These are phyloP conservation scores for Psilocybe cyanescens DNA, from an alignment of 768 basidiomycete genomes.

Conservation along the genomic window DNA sequence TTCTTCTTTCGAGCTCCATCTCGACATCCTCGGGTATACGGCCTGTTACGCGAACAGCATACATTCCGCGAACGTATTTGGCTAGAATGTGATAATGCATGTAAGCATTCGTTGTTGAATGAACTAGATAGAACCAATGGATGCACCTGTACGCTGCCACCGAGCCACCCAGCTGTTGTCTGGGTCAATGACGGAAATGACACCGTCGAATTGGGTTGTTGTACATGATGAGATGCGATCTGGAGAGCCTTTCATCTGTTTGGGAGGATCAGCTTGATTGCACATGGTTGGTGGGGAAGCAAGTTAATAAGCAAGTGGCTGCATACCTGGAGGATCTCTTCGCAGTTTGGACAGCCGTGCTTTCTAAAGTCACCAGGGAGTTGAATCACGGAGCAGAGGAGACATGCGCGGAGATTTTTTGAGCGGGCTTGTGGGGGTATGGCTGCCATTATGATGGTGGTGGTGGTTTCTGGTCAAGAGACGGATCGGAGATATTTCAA, in stretches of 20 bases:
- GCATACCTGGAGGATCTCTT: slow-evolving; percentile 86
- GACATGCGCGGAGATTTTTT: slow-evolving; percentile 85
- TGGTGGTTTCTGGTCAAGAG: slow-evolving; percentile 14
- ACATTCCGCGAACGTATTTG: slow-evolving; percentile 90
- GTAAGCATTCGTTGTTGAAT: background rate
- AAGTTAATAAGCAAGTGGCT: background rate
- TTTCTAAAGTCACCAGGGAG: slow-evolving; percentile 81
- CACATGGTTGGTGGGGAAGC: too few species aligned
- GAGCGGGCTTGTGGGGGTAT: slow-evolving; percentile 66
- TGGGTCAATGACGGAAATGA: slow-evolving; percentile 86
- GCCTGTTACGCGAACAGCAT: slow-evolving; percentile 89
- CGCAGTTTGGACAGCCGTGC: slow-evolving; percentile 95
- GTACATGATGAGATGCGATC: slow-evolving; percentile 89
- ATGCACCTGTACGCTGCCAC: slow-evolving; percentile 93
- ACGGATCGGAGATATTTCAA: background rate
- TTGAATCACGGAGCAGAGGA: slow-evolving; percentile 92
- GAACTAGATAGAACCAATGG: slow-evolving; percentile 3
- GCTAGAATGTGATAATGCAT: slow-evolving; percentile 47
- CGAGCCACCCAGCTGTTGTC: slow-evolving; percentile 93
- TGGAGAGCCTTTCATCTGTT: slow-evolving; percentile 83
- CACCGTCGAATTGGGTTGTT: slow-evolving; percentile 90
- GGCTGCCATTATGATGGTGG: slow-evolving; percentile 23
- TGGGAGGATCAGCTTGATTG: background rate
- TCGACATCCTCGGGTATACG: slow-evolving; percentile 87
- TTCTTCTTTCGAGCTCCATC: slow-evolving; percentile 73